Conservation (phyloP, 2,329 filamentous ascomycete species). For the Cordyceps fumosorosea region DNA sequence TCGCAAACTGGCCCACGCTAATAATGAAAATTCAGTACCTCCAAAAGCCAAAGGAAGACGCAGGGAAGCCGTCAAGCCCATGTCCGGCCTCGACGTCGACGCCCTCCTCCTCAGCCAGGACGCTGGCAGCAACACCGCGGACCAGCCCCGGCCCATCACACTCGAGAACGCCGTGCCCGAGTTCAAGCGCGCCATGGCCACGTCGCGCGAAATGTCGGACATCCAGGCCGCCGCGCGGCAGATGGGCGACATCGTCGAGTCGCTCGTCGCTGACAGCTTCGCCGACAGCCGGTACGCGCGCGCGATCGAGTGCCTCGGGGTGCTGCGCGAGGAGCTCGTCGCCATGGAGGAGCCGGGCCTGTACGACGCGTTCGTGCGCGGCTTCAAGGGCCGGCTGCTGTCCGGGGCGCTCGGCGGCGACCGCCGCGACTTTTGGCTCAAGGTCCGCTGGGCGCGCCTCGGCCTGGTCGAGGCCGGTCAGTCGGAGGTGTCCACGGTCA, state of each 20-base stretch:
- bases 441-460: slow-evolving; percentile 58
- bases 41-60: slow-evolving; percentile 71
- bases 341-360: slow-evolving; percentile 66
- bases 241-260: slow-evolving; percentile 64
- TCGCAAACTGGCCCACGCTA: slow-evolving; percentile 10
- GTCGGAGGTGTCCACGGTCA: slow-evolving; percentile 59
- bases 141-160: slow-evolving; percentile 30
- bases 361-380: slow-evolving; percentile 68
- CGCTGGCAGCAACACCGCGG: slow-evolving; percentile 39
- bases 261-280: slow-evolving; percentile 64
- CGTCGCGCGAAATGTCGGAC: slow-evolving; percentile 51
- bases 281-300: slow-evolving; percentile 69
- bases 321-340: slow-evolving; percentile 71
- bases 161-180: slow-evolving; percentile 77
- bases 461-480: slow-evolving; percentile 64
- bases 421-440: slow-evolving; percentile 75
- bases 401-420: slow-evolving; percentile 68
- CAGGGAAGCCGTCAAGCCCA: slow-evolving; percentile 67
- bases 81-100: slow-evolving; percentile 85
- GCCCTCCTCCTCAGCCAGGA: slow-evolving; percentile 53
- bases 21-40: slow-evolving; percentile 49
- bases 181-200: slow-evolving; percentile 72
- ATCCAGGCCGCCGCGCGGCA: slow-evolving; percentile 66
- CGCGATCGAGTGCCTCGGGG: slow-evolving; percentile 67
- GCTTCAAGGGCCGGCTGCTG: slow-evolving; percentile 66